These are phyloP conservation scores for Tilletia caries DNA, from an alignment of 1,284 basidiomycete species.

Conservation along the genomic window DNA sequence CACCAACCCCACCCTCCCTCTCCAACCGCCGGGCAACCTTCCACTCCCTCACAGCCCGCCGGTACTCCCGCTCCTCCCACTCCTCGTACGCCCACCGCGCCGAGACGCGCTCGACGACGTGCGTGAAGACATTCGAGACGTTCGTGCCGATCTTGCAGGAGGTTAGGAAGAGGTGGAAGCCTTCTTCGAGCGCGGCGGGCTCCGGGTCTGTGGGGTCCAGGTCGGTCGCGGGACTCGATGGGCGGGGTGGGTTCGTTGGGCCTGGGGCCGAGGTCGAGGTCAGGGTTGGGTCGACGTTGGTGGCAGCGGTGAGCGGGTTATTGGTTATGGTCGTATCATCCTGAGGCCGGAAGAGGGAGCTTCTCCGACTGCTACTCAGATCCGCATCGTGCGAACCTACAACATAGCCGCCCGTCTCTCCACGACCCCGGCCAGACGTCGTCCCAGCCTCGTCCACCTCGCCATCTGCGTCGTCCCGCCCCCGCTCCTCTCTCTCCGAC, in stretches of 20 bases:
- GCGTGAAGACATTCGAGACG: constrained; percentile 35
- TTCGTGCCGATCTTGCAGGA: constrained; percentile 33
- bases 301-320: too few relatives aligned
- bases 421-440: too few relatives aligned
- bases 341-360: too few relatives aligned
- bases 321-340: too few relatives aligned
- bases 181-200: constrained; percentile 24
- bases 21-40: neutral
- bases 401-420: too few relatives aligned
- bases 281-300: too few relatives aligned
- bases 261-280: neutral
- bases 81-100: constrained; percentile 20
- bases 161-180: constrained; percentile 45
- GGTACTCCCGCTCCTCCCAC: constrained; percentile 12
- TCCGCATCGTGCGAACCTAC: too few relatives aligned
- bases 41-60: constrained; percentile 11
- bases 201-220: constrained; percentile 8
- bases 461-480: too few relatives aligned
- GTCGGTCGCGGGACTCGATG: neutral
- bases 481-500: too few relatives aligned
- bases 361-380: too few relatives aligned
- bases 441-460: too few relatives aligned
- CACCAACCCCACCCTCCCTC: neutral
- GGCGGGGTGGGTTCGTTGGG: neutral
- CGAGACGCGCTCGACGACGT: constrained; percentile 30